Percentiles rank a stretch among this genome's conserved stretches.
Conservation (phyloP, 495 filamentous ascomycete genomes). For the Neurospora cerealis region DNA sequence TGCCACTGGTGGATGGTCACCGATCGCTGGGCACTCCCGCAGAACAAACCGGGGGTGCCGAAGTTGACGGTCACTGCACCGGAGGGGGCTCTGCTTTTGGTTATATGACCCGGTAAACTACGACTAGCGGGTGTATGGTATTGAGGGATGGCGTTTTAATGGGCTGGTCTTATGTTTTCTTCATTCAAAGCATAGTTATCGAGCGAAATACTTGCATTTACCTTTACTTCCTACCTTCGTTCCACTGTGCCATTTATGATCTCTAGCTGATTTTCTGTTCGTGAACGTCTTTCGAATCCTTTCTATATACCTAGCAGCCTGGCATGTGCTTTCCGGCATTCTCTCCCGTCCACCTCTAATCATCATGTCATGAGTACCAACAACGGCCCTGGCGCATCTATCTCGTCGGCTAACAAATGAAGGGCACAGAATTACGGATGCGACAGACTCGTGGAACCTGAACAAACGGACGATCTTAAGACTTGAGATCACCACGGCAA, state of each 20-base stretch:
- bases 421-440: neutral
- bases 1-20: neutral
- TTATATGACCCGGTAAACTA: neutral
- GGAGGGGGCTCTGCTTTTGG: neutral
- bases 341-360: neutral
- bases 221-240: neutral
- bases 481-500: neutral
- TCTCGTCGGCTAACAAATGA: neutral
- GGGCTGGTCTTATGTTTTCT: neutral
- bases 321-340: neutral
- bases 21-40: neutral
- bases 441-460: neutral
- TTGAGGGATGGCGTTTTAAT: neutral
- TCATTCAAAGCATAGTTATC: neutral
- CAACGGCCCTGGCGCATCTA: neutral
- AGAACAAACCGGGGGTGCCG: neutral
- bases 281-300: neutral
- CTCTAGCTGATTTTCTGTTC: neutral
- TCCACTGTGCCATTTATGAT: fast-evolving
- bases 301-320: neutral
- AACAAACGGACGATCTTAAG: neutral
- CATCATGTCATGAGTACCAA: neutral
- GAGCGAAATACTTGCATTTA: neutral
- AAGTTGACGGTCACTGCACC: neutral
- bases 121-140: no score